Evolutionary conservation across 1,284 basidiomycete species (phyloP).

Genomic region (Fomitopsis betulina): DNA sequence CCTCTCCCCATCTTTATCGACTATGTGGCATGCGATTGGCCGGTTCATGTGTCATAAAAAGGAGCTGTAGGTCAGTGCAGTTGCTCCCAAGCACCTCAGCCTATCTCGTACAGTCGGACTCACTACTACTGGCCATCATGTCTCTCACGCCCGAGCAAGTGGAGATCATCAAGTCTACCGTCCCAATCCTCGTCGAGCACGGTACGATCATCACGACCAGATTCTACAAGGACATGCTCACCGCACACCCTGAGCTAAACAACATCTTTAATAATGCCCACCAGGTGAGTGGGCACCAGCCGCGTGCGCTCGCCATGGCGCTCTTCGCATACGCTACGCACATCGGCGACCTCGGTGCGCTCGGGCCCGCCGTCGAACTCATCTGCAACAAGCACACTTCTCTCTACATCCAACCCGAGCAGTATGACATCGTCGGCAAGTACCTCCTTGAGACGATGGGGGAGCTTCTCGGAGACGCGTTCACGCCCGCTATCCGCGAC

Average conservation of each 20-base stretch:
- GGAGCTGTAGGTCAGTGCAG: too few species aligned
- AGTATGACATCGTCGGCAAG: conserved; percentile 22
- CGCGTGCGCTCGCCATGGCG: conserved; percentile 18
- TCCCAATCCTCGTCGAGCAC: conserved; percentile 19
- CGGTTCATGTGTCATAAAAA: too few species aligned
- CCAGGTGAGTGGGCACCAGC: conserved; percentile 19
- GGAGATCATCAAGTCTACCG: conserved; percentile 20
- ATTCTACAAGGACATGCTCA: conserved; percentile 23
- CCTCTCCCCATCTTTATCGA: too few species aligned
- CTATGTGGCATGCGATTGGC: too few species aligned
- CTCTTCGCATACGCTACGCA: conserved; percentile 22
- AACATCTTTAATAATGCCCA: conserved; percentile 24
- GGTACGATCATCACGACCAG: conserved; percentile 15
- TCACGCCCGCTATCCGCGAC: conserved; percentile 17
- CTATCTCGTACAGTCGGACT: neutral
- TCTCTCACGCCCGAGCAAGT: conserved; percentile 19
- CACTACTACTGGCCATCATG: conserved; percentile 11
- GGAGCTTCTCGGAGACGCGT: conserved; percentile 18
- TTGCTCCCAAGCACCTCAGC: neutral
- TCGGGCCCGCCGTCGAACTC: conserved; percentile 23
- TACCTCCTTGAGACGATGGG: conserved; percentile 20
- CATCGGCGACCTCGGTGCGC: conserved; percentile 23
- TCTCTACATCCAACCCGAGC: conserved; percentile 19
- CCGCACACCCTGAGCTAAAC: conserved; percentile 16
- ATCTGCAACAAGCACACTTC: conserved; percentile 24